These are phyloP conservation scores for Tricholoma saponaceum DNA, from an alignment of 768 basidiomycete species.

Conservation along the genomic window DNA sequence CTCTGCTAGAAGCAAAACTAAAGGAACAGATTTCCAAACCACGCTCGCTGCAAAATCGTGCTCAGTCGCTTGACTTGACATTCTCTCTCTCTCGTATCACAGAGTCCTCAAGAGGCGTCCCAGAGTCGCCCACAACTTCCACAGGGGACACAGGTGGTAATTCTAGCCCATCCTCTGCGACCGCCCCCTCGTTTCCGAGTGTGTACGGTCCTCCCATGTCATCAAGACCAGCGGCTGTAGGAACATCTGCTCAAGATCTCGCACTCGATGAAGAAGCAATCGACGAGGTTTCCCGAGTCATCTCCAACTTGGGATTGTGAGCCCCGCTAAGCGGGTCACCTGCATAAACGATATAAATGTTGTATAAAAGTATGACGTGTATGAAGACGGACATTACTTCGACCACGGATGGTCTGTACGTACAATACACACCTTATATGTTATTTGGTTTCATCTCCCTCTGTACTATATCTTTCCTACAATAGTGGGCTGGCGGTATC, in stretches of 20 bases:
- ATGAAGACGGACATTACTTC: conserved; percentile 17
- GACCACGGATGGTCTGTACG: conserved; percentile 18
- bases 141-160: conserved; percentile 70
- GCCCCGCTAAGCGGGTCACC: conserved; percentile 9
- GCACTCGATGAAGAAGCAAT: conserved; percentile 53
- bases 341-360: conserved; percentile 4
- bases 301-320: conserved; percentile 70
- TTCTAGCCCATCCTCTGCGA: conserved; percentile 75
- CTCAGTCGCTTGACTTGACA: conserved; percentile 86
- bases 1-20: conserved; percentile 77
- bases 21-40: conserved; percentile 76
- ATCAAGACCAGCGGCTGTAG: conserved; percentile 38
- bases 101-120: conserved; percentile 60
- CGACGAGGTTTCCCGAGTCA: conserved; percentile 73
- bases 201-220: conserved; percentile 69
- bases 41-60: conserved; percentile 79
- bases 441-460: conserved; percentile 38
- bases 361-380: conserved; percentile 20
- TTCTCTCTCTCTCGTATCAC: conserved; percentile 80
- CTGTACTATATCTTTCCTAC: conserved; percentile 43
- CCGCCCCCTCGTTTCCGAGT: conserved; percentile 80
- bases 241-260: conserved; percentile 37
- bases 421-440: conserved; percentile 20
- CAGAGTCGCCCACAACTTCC: conserved; percentile 80
- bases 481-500: conserved; percentile 55